phyloP scores from a whole-genome alignment of 108 stramenopile species.

The Chaetoceros tenuissimus region DNA sequence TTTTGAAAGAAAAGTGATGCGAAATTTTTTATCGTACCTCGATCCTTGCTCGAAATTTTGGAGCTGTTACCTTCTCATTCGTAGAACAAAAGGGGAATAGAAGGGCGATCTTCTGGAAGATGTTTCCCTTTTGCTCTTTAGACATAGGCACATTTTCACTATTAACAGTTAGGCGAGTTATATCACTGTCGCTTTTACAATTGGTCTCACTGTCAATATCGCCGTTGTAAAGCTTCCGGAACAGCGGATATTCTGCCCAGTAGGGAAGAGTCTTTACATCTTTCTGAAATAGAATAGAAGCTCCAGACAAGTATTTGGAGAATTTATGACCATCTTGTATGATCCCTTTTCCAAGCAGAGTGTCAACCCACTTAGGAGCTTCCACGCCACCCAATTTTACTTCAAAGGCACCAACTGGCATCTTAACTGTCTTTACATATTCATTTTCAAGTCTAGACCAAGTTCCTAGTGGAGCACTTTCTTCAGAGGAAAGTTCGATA shows the following conservation, averaged over 20 bases:
- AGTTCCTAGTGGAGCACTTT: constrained; percentile 1
- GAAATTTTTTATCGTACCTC: too few relatives aligned
- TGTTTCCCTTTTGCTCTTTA: too few relatives aligned
- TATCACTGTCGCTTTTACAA: too few relatives aligned
- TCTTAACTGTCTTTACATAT: neutral
- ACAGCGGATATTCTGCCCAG: constrained; percentile 4
- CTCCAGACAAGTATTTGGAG: constrained; percentile 7
- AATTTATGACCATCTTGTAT: constrained; percentile 12
- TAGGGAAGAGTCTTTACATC: constrained; percentile 2
- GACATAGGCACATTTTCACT: too few relatives aligned
- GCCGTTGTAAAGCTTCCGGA: too few relatives aligned
- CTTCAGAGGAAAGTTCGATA: constrained; percentile 6
- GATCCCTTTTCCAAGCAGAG: neutral
- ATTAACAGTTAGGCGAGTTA: too few relatives aligned
- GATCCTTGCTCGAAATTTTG: constrained; percentile 1
- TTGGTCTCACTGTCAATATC: too few relatives aligned
- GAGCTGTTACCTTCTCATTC: neutral
- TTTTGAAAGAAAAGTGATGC: too few relatives aligned
- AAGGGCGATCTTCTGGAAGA: too few relatives aligned
- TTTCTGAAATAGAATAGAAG: constrained; percentile 1
- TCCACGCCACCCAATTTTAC: constrained; percentile 9
- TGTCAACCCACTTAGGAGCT: constrained; percentile 1
- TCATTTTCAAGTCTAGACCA: constrained; percentile 5
- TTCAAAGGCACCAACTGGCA: constrained; percentile 5
- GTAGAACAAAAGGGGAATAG: too few relatives aligned